These are phyloP conservation scores for Trametes meyenii DNA, from an alignment of 768 basidiomycete genomes.

Conservation along the genomic window DNA sequence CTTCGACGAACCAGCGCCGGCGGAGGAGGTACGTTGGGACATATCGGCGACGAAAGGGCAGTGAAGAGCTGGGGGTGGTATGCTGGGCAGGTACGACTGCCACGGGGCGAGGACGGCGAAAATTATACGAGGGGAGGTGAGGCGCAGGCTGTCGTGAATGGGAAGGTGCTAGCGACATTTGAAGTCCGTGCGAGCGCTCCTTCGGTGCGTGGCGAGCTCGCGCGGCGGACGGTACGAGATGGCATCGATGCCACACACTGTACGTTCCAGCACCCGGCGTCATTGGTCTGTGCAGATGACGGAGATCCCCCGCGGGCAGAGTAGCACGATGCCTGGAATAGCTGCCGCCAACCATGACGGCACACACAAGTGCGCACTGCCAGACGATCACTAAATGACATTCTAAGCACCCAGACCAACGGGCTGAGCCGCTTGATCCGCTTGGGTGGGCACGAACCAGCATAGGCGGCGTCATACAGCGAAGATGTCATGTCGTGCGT, in stretches of 20 bases:
- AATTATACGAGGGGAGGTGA: slow-evolving; percentile 4
- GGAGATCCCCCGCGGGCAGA: slow-evolving; percentile 7
- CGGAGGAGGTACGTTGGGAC: slow-evolving; percentile 1
- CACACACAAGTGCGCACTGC: slow-evolving; percentile 2
- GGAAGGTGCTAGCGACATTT: slow-evolving; percentile 17
- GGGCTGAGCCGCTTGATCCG: not conserved
- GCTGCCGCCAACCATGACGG: slow-evolving; percentile 1
- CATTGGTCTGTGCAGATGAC: not conserved
- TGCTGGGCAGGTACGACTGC: not conserved
- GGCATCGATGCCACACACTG: slow-evolving; percentile 2
- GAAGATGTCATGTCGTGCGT: not conserved
- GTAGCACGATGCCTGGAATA: slow-evolving; percentile 3
- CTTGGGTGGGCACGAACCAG: not conserved
- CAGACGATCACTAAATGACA: not conserved
- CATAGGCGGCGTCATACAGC: not conserved
- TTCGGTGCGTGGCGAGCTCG: slow-evolving; percentile 5
- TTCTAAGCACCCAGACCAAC: not conserved
- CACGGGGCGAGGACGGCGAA: not conserved
- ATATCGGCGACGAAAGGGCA: not conserved
- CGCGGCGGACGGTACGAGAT: not conserved
- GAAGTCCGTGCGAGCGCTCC: slow-evolving; percentile 9
- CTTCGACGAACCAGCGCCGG: slow-evolving; percentile 22
- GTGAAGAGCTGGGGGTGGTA: not conserved
- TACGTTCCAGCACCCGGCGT: not conserved
- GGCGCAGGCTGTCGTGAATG: slow-evolving; percentile 12